phyloP scores from a whole-genome alignment of 192 early-diverging fungal species.

The Coemansia sp. region DNA sequence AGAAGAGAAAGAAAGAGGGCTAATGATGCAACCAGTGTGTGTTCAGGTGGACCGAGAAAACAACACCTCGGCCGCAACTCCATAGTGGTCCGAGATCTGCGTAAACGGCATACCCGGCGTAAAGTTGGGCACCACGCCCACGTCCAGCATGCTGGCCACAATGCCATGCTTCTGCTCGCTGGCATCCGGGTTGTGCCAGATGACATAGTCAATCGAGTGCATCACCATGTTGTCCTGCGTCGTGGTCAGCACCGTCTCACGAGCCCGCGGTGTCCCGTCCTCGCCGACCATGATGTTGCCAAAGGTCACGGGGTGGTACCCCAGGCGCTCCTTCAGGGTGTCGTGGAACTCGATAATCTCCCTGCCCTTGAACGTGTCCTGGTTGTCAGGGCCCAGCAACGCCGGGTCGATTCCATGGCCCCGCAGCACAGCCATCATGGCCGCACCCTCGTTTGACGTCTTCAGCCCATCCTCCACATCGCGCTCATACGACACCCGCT shows the following conservation, averaged over 20 bases:
- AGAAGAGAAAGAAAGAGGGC: neutral
- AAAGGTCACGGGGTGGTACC: slow-evolving; percentile 74
- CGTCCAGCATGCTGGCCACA: slow-evolving; percentile 18
- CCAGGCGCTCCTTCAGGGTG: slow-evolving; percentile 52
- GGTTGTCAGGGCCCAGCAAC: slow-evolving; percentile 39
- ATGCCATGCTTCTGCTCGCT: slow-evolving; percentile 9
- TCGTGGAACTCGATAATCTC: slow-evolving; percentile 46
- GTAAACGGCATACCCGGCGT: slow-evolving; percentile 29
- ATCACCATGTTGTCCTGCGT: slow-evolving; percentile 44
- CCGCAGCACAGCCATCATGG: slow-evolving; percentile 55
- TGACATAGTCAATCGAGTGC: slow-evolving; percentile 51
- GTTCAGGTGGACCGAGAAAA: neutral
- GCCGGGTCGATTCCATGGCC: slow-evolving; percentile 42
- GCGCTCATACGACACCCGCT: slow-evolving; percentile 24
- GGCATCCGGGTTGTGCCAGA: slow-evolving; percentile 46
- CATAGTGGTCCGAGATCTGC: slow-evolving; percentile 53
- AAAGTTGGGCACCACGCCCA: slow-evolving; percentile 41
- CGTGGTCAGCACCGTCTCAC: slow-evolving; percentile 60
- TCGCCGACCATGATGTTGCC: slow-evolving; percentile 56
- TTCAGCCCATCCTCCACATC: slow-evolving; percentile 45
- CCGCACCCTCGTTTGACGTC: slow-evolving; percentile 48
- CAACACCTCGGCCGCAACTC: slow-evolving; percentile 25
- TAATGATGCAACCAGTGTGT: neutral
- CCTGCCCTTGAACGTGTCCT: slow-evolving; percentile 32
- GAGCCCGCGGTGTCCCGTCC: slow-evolving; percentile 44